Conservation (phyloP, 768 basidiomycete genomes). For the Collybia nuda region DNA sequence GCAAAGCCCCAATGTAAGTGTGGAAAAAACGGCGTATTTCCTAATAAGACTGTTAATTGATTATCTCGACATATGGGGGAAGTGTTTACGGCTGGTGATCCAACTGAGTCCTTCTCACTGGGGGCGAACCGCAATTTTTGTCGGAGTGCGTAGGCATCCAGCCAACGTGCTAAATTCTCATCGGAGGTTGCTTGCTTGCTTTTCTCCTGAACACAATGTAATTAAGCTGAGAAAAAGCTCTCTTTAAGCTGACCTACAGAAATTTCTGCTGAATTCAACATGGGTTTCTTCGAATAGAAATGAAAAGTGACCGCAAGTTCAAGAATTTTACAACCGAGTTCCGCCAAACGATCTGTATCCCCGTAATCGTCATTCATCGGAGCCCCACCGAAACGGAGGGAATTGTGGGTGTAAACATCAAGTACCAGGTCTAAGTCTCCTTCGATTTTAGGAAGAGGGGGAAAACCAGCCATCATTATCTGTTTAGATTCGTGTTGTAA, state of each 20-base stretch:
- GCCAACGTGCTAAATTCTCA: constrained; percentile 45
- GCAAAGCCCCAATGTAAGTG: constrained; percentile 68
- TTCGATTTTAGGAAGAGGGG: constrained; percentile 55
- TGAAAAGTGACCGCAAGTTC: constrained; percentile 51
- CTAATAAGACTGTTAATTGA: constrained; percentile 27
- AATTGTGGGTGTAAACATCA: constrained; percentile 55
- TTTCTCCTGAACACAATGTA: constrained; percentile 18
- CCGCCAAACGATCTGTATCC: constrained; percentile 57
- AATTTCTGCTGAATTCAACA: constrained; percentile 40
- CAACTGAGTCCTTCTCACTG: constrained; percentile 31
- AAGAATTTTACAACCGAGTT: constrained; percentile 54
- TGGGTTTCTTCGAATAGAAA: constrained; percentile 45
- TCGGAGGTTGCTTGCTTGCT: constrained; percentile 32
- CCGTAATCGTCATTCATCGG: constrained; percentile 48
- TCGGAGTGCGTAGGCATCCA: constrained; percentile 49
- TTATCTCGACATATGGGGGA: not conserved
- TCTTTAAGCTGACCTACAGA: constrained; percentile 30
- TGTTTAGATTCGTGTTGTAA: not conserved
- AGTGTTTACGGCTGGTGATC: constrained; percentile 19
- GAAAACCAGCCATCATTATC: constrained; percentile 27
- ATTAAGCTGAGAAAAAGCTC: too few species aligned
- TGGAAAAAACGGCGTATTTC: constrained; percentile 56
- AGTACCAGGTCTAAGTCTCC: constrained; percentile 54
- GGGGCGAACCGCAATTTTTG: constrained; percentile 51
- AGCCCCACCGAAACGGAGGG: constrained; percentile 27